These are phyloP conservation scores for Suillus subaureus DNA, from an alignment of 768 basidiomycete species.

Conservation along the genomic window DNA sequence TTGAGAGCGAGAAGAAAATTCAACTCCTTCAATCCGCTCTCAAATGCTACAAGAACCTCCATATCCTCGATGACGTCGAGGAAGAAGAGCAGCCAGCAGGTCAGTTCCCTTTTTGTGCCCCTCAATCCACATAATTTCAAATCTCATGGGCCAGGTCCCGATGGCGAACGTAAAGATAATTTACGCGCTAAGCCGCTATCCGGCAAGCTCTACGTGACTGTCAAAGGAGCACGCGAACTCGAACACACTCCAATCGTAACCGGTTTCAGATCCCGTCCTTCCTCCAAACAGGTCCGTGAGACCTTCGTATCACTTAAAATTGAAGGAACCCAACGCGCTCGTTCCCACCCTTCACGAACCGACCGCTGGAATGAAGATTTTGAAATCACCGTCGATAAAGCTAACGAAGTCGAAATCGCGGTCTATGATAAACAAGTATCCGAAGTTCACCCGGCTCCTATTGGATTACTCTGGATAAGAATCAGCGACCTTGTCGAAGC, in stretches of 20 bases:
- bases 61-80: constrained; percentile 87
- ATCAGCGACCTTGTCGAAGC: constrained; percentile 95
- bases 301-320: constrained; percentile 94
- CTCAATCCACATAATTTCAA: background rate
- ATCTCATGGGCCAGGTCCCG: constrained; percentile 49
- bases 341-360: constrained; percentile 89
- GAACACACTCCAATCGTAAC: constrained; percentile 85
- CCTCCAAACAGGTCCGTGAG: constrained; percentile 77
- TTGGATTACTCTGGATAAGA: constrained; percentile 93
- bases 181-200: constrained; percentile 92
- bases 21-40: constrained; percentile 89
- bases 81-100: constrained; percentile 74
- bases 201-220: constrained; percentile 85
- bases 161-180: constrained; percentile 90
- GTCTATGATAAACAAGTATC: constrained; percentile 91
- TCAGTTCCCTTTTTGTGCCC: constrained; percentile 31
- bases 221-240: constrained; percentile 90
- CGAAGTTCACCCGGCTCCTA: constrained; percentile 81
- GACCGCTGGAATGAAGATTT: constrained; percentile 99
- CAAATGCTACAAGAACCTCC: constrained; percentile 94
- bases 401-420: constrained; percentile 96
- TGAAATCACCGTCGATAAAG: constrained; percentile 95
- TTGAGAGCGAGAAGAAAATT: constrained; percentile 97
- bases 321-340: constrained; percentile 91
- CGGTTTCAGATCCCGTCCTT: constrained; percentile 66